phyloP scores from a whole-genome alignment of 345 rosid species.

The Trapa incisa region DNA sequence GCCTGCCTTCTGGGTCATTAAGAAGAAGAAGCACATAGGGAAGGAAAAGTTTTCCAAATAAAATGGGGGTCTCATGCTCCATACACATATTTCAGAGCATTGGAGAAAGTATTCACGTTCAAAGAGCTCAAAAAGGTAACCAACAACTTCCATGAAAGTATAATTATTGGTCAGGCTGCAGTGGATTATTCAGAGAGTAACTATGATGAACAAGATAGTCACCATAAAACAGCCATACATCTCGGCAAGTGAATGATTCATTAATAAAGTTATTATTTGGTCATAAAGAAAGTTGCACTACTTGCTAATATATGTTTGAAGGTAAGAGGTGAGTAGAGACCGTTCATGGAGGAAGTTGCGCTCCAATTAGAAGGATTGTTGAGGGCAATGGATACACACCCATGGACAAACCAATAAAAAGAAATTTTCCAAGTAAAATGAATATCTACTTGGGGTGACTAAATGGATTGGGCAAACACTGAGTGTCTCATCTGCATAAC shows the following conservation, averaged over 20 bases:
- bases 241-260: constrained; percentile 31
- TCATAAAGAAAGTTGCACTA: constrained; percentile 16
- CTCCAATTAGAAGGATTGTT: constrained; percentile 13
- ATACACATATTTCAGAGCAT: constrained; percentile 12
- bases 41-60: too few species aligned
- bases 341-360: constrained; percentile 25
- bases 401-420: too few species aligned
- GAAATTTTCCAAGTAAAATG: too few species aligned
- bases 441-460: too few species aligned
- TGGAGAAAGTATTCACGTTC: constrained; percentile 19
- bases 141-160: constrained; percentile 18
- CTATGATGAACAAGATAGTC: constrained; percentile 15
- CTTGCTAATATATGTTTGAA: constrained; percentile 19
- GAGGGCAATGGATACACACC: background rate
- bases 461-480: too few species aligned
- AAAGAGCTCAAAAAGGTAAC: constrained; percentile 32
- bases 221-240: constrained; percentile 33
- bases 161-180: constrained; percentile 30
- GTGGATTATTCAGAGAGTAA: constrained; percentile 34
- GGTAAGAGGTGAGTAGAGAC: constrained; percentile 25
- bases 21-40: too few species aligned
- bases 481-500: too few species aligned
- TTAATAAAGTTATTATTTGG: constrained; percentile 33
- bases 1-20: too few species aligned
- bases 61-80: background rate